Evolutionary conservation across 192 early-diverging fungal species (phyloP).

Genomic region (Coemansia umbellata): DNA sequence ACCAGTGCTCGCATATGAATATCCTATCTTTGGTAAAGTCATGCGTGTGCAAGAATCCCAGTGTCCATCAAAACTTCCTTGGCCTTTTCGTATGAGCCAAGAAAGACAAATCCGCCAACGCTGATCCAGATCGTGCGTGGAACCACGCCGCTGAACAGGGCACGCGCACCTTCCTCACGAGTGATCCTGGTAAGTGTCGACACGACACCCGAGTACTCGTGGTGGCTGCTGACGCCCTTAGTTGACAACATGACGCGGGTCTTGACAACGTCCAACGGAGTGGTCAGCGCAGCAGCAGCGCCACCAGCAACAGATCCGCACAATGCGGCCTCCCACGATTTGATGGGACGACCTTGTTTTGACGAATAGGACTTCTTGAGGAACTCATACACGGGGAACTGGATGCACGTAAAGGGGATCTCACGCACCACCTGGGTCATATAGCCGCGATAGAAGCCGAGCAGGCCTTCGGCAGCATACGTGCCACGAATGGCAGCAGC

Average conservation of each 20-base stretch:
- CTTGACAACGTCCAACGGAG: conserved; percentile 94
- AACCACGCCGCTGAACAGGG: conserved; percentile 84
- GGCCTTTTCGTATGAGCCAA: conserved; percentile 90
- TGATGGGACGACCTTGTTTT: conserved; percentile 47
- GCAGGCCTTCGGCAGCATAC: conserved; percentile 62
- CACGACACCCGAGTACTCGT: conserved; percentile 65
- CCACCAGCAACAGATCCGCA: conserved; percentile 89
- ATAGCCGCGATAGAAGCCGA: conserved; percentile 92
- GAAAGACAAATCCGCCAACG: conserved; percentile 91
- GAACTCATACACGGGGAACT: conserved; percentile 93
- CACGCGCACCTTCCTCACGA: conserved; percentile 70
- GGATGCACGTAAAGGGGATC: conserved; percentile 95
- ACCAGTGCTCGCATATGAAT: neutral
- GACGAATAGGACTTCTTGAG: conserved; percentile 64
- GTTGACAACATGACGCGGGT: conserved; percentile 94
- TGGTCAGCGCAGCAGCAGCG: conserved; percentile 84
- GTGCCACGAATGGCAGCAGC: conserved; percentile 62
- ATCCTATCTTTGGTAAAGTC: too few relatives aligned
- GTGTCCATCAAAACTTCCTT: conserved; percentile 36
- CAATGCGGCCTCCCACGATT: conserved; percentile 80
- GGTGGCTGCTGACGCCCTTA: conserved; percentile 27
- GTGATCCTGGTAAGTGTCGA: conserved; percentile 71
- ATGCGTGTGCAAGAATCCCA: conserved; percentile 18
- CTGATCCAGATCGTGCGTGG: conserved; percentile 95
- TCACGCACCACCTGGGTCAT: conserved; percentile 89